Evolutionary conservation across 225 moss, liverwort and hornwort genomes (phyloP), one percentile per base, ranked within the genome.

Genomic region (Anthoceros angustus): DNA sequence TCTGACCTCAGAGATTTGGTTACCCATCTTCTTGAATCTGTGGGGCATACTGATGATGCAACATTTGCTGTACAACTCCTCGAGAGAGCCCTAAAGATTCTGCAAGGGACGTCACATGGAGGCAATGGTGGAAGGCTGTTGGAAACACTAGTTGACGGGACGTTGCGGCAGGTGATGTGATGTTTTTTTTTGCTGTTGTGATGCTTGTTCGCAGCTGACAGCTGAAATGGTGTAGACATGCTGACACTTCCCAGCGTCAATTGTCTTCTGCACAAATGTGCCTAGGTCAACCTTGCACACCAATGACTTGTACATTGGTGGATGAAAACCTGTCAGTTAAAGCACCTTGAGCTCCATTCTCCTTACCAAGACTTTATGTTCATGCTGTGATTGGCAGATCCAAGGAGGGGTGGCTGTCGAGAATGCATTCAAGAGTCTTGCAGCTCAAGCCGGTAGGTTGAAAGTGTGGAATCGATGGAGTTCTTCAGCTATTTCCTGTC

Each of bases 1-100:
- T 82, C 85, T 25, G 79, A 84, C 75, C 69, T 93, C 71, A 80
- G 74, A 74, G 79, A 73, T 25, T 66, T 74, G 65, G 83, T 93
- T 3, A 76, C 72, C 26, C 83, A 73, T 39, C 75, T 89, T 43
- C 68, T 85, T 43, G 83, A 83, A 69, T 75, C 74, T 40, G 66
- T 87, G 67, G 74, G 73, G n/a, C 82, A 62, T 55, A 76, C 75
- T 26, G 67, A 70, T 15, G 26, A 67, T 12, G 74, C 62, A 50
- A 39, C 66, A 32, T 68, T 77, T 39, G 83, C 79, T 68, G 86
- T 80, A 73, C 85, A 69, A 64, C 77, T 68, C 62, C 74, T 85
- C 23, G 72, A 72, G 71, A 76, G 76, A 42, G 81, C 85, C 69
- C 66, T 85, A 25, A 83, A 74, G 70, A 72, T 84, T 68, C 74